These are phyloP conservation scores for Klebsormidium nitens DNA, from an alignment of 139 green algal genomes.

Conservation along the genomic window DNA sequence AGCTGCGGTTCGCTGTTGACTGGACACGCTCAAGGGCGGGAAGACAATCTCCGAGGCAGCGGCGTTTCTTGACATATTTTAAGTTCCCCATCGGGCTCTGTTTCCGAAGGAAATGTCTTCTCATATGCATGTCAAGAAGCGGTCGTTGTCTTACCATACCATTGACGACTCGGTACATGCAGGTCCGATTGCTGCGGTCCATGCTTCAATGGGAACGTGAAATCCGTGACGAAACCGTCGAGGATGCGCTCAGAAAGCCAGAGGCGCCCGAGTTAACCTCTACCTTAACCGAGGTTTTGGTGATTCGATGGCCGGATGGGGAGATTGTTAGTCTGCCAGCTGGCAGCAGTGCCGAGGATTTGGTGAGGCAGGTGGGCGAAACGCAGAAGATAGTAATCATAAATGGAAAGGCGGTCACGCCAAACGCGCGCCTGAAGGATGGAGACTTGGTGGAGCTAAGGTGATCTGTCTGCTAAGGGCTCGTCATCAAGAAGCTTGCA, in stretches of 20 bases:
- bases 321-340: constrained; percentile 30
- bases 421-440: constrained; percentile 18
- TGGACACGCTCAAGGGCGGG: neutral
- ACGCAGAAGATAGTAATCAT: constrained; percentile 20
- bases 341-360: constrained; percentile 20
- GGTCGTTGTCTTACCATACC: neutral
- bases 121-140: neutral
- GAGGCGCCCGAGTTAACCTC: neutral
- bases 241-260: neutral
- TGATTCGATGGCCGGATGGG: constrained; percentile 31
- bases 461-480: no score
- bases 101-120: neutral
- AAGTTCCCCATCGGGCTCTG: neutral
- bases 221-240: constrained; percentile 19
- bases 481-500: no score
- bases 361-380: neutral
- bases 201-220: constrained; percentile 42
- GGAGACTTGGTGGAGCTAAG: constrained; percentile 35
- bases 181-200: constrained; percentile 31
- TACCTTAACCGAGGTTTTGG: constrained; percentile 30
- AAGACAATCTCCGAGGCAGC: neutral
- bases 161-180: no score
- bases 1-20: neutral
- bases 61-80: neutral
- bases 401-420: constrained; percentile 3